Percentiles rank a stretch among this genome's conserved stretches.
Conservation (phyloP, 202 grass and related monocot genomes). For the Dendrocalamus latiflorus region DNA sequence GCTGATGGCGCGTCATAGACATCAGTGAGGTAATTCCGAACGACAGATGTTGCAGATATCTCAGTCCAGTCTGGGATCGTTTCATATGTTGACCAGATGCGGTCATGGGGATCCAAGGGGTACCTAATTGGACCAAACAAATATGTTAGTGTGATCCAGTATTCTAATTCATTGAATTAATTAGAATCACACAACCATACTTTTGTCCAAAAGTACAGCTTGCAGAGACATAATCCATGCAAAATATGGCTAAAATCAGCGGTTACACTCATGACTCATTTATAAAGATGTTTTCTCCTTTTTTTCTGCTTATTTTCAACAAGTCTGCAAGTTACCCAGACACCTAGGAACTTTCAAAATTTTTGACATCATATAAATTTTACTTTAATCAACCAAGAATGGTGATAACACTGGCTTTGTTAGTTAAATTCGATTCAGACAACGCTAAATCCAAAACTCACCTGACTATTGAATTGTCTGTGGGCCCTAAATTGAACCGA, state of each 20-base stretch:
- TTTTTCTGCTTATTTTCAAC: background rate
- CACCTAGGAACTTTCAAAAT: background rate
- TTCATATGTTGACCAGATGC: constrained; percentile 29
- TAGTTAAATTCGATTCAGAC: background rate
- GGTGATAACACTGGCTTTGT: background rate
- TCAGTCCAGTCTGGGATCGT: constrained; percentile 7
- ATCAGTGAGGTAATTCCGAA: constrained; percentile 15
- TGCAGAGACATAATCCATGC: background rate
- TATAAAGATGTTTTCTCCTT: background rate
- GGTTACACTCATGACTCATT: background rate
- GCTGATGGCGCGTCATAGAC: constrained; percentile 23
- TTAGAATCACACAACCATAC: background rate
- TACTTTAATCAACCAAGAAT: background rate
- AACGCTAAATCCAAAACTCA: constrained; percentile 11
- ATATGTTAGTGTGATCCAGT: background rate
- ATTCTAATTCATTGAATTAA: background rate
- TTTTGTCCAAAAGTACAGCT: background rate
- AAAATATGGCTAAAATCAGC: background rate
- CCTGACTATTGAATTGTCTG: too few relatives aligned
- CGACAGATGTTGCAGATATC: constrained; percentile 7
- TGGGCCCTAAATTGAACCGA: too few relatives aligned
- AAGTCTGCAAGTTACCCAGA: background rate
- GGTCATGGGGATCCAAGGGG: constrained; percentile 37
- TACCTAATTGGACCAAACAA: constrained; percentile 34
- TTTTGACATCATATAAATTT: background rate